Evolutionary conservation across 768 basidiomycete species (phyloP).

Genomic region (Imleria badia): DNA sequence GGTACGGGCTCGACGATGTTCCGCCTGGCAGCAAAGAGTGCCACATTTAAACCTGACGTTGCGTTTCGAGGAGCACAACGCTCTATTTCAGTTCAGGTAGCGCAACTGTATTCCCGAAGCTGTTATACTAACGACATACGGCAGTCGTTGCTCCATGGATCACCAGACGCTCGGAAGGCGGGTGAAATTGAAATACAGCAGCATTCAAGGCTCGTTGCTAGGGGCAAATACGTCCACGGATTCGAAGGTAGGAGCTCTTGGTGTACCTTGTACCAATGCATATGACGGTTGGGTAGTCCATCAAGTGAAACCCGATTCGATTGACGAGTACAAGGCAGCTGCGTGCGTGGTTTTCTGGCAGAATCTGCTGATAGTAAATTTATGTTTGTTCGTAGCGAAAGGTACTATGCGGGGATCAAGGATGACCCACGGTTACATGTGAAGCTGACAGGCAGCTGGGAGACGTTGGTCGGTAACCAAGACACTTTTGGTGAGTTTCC

Average conservation of each 20-base stretch:
- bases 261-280: background rate
- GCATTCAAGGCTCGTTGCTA: constrained; percentile 85
- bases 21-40: constrained; percentile 16
- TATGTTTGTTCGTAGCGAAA: constrained; percentile 50
- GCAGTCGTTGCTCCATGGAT: constrained; percentile 91
- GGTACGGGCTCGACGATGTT: constrained; percentile 20
- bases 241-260: constrained; percentile 61
- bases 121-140: constrained; percentile 27
- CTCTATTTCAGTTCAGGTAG: constrained; percentile 65
- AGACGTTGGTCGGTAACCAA: constrained; percentile 84
- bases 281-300: constrained; percentile 55
- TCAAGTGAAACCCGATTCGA: constrained; percentile 76
- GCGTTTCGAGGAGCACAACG: constrained; percentile 36
- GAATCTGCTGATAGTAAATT: background rate
- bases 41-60: constrained; percentile 7
- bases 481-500: constrained; percentile 73
- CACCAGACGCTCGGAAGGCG: constrained; percentile 81
- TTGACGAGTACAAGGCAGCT: constrained; percentile 83
- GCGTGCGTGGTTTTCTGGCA: constrained; percentile 54
- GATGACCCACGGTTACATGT: constrained; percentile 71
- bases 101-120: constrained; percentile 19
- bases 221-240: constrained; percentile 93
- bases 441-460: constrained; percentile 93
- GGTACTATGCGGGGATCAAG: constrained; percentile 80
- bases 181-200: constrained; percentile 75